Evolutionary conservation across 139 green algal species (phyloP).

Genomic region (Penium margaritaceum): DNA sequence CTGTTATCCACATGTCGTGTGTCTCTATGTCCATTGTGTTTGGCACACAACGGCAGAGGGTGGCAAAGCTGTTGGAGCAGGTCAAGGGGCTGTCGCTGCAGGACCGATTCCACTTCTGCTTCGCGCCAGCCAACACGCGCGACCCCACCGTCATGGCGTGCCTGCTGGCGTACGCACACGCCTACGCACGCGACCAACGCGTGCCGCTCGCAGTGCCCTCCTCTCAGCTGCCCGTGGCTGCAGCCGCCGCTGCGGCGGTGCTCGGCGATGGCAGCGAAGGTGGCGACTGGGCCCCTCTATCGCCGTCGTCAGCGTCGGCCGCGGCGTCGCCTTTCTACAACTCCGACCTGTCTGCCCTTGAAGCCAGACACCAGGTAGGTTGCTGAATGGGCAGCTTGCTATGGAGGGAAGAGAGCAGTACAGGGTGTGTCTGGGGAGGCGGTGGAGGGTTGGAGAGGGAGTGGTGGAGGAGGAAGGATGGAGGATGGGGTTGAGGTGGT

Average conservation of each 20-base stretch:
- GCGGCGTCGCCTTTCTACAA: not conserved
- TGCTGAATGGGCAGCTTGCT: not conserved
- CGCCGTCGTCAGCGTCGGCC: not conserved
- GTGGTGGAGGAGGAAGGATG: too few species aligned
- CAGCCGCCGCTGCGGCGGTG: not conserved
- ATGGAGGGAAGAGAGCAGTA: too few species aligned
- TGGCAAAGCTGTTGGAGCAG: conserved; percentile 35
- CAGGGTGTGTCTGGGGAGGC: not conserved
- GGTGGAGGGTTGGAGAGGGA: too few species aligned
- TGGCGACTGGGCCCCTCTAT: not conserved
- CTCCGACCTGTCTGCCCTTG: not conserved
- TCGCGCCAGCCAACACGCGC: conserved; percentile 34
- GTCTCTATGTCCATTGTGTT: too few species aligned
- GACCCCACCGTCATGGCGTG: conserved; percentile 27
- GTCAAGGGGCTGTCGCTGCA: conserved; percentile 33
- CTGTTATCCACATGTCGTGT: too few species aligned
- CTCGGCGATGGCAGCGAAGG: not conserved
- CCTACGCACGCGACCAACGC: conserved; percentile 9
- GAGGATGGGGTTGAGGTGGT: too few species aligned
- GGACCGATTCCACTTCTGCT: conserved; percentile 40
- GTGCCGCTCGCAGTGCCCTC: conserved; percentile 21
- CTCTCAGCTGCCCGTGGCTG: not conserved
- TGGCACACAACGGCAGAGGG: too few species aligned
- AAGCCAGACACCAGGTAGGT: not conserved
- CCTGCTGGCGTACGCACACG: conserved; percentile 18